Base-by-base conservation (phyloP, 2,329 filamentous ascomycete genomes). In the Leptographium galeiforme region DNA sequence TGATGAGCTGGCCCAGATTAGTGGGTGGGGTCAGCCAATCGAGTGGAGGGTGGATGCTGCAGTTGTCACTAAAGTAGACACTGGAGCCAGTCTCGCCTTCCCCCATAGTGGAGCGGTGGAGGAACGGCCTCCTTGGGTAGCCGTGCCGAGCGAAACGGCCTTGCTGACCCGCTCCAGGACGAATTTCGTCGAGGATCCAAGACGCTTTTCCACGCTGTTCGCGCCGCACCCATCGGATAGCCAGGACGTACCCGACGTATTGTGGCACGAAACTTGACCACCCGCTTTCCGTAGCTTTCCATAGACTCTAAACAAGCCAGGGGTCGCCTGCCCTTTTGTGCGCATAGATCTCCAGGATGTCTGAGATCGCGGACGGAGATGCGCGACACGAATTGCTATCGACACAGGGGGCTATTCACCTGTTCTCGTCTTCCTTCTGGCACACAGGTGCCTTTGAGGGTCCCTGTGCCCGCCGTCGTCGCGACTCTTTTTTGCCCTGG, bases 91-190 rank as follows among this genome's bases (percentile, higher is more conserved):
- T 25, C 25, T 25, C 19, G 41, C 19, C 41, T 12, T 44, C 41
- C 41, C 41, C 41, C 41, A 44, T 12, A 38, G 33, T 48, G 46
- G 46, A 48, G 46, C 14, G 33, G n/a, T n/a, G 46, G 46, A 48
- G 32, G 19, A n/a, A 32, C 30, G 25, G 18, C 25, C 19, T 41
- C 25, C 36, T 33, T 40, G 48, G 48, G 19, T 49, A 49, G 46
- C 51, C 53, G 51, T 55, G 51, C 55, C 55, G 55, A 55, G 41
- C 47, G 49, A 54, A 55, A 51, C 53, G 51, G 56, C 50, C 54
- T 51, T 41, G n/a, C 36, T 43, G 48, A 51, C 49, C 40, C 49
- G 39, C 40, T 25, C 12, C 13, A 41, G 25, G 33, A 40, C 46
- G 46, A 40, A 40, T 6, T 44, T 44, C 19, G 18, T 25, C 11